phyloP scores from a whole-genome alignment of 441 rosid genomes.

The Gossypium davidsonii region DNA sequence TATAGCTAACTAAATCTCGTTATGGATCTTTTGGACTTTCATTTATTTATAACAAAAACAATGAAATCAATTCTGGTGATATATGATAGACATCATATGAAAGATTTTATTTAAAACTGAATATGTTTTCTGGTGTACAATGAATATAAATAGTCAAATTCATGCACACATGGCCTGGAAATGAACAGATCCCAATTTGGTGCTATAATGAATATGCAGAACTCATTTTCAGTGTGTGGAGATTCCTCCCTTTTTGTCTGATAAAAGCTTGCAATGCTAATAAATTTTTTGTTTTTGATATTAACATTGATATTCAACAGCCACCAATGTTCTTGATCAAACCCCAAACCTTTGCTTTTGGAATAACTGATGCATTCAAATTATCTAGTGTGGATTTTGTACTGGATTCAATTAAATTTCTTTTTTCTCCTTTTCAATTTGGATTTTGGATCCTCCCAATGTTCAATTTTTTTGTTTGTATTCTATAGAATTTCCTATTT shows the following conservation, averaged over 20 bases:
- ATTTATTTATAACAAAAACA: not conserved
- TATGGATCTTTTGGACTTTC: not conserved
- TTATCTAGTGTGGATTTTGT: not conserved
- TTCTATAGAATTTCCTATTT: not conserved
- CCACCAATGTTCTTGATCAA: not conserved
- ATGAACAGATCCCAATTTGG: not conserved
- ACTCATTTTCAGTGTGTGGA: not conserved
- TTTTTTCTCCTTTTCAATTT: not conserved
- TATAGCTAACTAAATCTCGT: not conserved
- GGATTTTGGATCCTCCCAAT: not conserved
- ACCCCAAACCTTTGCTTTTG: not conserved
- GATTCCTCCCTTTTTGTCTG: not conserved
- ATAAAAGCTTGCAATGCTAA: not conserved
- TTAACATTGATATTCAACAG: not conserved
- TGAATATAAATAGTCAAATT: not conserved
- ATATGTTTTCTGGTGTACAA: not conserved
- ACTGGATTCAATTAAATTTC: not conserved
- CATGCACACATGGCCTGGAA: not conserved
- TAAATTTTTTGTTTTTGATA: not conserved
- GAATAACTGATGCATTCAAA: not conserved
- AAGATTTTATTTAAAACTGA: not conserved
- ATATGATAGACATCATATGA: not conserved
- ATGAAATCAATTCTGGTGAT: not conserved
- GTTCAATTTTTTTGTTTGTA: not conserved
- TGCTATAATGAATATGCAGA: not conserved